Conservation (phyloP, 23 red algal species). For the Agarophyton chilense region DNA sequence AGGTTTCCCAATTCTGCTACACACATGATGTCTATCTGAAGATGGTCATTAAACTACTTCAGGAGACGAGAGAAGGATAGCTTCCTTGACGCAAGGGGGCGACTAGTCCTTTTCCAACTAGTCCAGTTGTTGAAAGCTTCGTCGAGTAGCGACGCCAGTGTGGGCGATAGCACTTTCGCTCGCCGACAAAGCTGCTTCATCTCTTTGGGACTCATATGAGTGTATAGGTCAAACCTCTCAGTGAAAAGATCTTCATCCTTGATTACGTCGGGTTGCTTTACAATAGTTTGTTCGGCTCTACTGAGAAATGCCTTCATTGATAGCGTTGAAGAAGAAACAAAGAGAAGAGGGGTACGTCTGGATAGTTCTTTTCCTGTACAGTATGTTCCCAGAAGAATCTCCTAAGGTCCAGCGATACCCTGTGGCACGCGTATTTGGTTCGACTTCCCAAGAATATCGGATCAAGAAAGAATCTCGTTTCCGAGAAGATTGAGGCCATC, state of each 20-base stretch:
- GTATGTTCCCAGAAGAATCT: too few relatives aligned
- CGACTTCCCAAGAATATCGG: neutral
- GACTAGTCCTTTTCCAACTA: neutral
- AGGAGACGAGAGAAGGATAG: constrained; percentile 20
- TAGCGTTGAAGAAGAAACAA: too few relatives aligned
- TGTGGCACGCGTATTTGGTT: neutral
- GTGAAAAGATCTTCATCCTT: neutral
- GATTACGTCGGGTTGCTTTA: neutral
- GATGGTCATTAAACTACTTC: constrained; percentile 38
- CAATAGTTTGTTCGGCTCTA: too few relatives aligned
- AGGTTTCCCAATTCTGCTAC: too few relatives aligned
- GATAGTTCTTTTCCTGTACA: too few relatives aligned
- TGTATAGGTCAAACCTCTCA: neutral
- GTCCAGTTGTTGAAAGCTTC: neutral
- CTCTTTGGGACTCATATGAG: neutral
- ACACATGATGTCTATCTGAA: too few relatives aligned
- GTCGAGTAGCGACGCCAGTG: neutral
- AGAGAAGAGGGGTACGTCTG: too few relatives aligned
- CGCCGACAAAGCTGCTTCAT: neutral
- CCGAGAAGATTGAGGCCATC: neutral
- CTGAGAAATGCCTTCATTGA: too few relatives aligned
- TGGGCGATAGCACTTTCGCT: neutral
- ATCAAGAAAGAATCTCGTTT: neutral
- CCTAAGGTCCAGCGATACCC: neutral
- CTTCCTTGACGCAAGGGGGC: constrained; percentile 6